Evolutionary conservation across 2,329 filamentous ascomycete genomes (phyloP).

Genomic region (Thermochaetoides dissita): DNA sequence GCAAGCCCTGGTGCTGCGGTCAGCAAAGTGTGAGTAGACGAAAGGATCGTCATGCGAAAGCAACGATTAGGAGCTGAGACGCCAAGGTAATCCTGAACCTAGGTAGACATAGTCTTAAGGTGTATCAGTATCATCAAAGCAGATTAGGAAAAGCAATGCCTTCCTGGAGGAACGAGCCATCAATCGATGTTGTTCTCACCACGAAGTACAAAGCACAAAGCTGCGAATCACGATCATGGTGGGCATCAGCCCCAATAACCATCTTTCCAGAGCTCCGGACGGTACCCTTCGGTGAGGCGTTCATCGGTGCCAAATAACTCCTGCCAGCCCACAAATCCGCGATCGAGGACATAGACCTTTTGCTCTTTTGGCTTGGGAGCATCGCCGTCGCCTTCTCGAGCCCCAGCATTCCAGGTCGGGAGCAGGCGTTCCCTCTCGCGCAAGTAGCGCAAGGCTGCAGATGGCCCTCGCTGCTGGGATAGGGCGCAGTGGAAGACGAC

Average conservation of each 20-base stretch:
- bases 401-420: conserved; percentile 5
- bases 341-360: conserved; percentile 66
- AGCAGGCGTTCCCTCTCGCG: conserved; percentile 47
- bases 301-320: conserved; percentile 66
- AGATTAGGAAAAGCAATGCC: too few species aligned
- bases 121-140: too few species aligned
- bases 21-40: too few species aligned
- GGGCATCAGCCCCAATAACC: conserved; percentile 25
- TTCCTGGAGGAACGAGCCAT: too few species aligned
- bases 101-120: too few species aligned
- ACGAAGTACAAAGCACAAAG: too few species aligned
- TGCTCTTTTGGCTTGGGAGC: conserved; percentile 32
- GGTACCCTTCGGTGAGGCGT: conserved; percentile 68
- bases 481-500: conserved; percentile 93
- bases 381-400: conserved; percentile 10
- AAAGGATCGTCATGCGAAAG: too few species aligned
- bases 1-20: too few species aligned
- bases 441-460: conserved; percentile 67
- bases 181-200: too few species aligned
- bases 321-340: conserved; percentile 83
- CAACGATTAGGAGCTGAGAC: too few species aligned
- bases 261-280: conserved; percentile 70
- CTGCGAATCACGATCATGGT: too few species aligned
- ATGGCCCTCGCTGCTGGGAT: conserved; percentile 79
- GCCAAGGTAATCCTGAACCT: too few species aligned